Evolutionary conservation across 192 early-diverging fungal genomes (phyloP), one percentile per base, ranked within the genome.

Genomic region (Allomyces macrogynus): DNA sequence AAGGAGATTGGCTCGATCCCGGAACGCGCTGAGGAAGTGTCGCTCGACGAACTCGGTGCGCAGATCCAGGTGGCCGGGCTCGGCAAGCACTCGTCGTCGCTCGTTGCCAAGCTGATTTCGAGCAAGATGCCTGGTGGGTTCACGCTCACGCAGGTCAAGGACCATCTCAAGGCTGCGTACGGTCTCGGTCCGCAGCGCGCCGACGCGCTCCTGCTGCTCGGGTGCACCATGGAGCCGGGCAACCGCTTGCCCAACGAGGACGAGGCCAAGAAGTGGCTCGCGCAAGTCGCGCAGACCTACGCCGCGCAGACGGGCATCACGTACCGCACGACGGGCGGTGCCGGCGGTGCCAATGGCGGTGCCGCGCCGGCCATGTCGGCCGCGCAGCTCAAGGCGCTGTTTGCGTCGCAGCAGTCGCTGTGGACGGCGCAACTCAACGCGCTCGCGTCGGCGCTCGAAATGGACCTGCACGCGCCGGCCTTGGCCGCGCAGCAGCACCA

Each of bases 101-200:
- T 96, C 60, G 72, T 93, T 32, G 77, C 87, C 68, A 87, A 89
- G 73, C 75, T 96, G 79, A 76, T 96, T 42, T 70, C 77, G 64
- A 76, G 81, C 73, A 96, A 96, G 81, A 90, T 96, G 88, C 90
- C 93, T 62, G 91, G 87, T 76, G 90, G 91, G 62, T 89, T 88
- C 74, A 82, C 80, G n/a, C 81, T 87, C 63, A 79, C 81, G 23
- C 78, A 82, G 62, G 88, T 88, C 67, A 86, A 90, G 78, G 71
- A 78, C 18, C 80, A 92, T 73, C 75, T 96, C 60, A 65, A 76
- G 61, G 70, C 68, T 61, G 78, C 85, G 24, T 87, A 84, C 71
- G 89, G 91, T 11, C 74, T 96, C 10, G 89, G 88, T 11, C 68
- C 81, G 62, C 77, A 84, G 69, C 80, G 93, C 27, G 79, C 81